These are phyloP conservation scores for Groenewaldozyma sp. DNA, from an alignment of 1,139 yeast species.

Conservation along the genomic window DNA sequence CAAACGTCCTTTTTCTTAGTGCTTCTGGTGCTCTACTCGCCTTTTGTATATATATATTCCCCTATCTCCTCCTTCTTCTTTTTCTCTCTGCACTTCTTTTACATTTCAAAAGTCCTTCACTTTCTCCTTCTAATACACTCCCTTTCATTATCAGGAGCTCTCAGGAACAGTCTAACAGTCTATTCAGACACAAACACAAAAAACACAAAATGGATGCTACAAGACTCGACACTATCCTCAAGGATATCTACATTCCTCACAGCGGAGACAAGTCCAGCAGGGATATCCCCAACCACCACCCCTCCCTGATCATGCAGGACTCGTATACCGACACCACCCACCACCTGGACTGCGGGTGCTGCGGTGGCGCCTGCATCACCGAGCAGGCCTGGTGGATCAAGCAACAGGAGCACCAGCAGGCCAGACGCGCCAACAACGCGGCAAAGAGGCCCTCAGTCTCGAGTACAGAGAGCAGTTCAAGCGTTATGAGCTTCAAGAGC, in stretches of 20 bases:
- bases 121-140: not conserved
- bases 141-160: no score
- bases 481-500: slow-evolving; percentile 5
- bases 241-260: slow-evolving; percentile 38
- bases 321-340: slow-evolving; percentile 37
- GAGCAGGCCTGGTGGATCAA: slow-evolving; percentile 40
- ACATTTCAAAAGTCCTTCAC: not conserved
- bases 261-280: slow-evolving; percentile 18
- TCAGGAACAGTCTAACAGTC: no score
- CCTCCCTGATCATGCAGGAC: slow-evolving; percentile 41
- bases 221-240: slow-evolving; percentile 31
- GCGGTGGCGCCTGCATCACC: slow-evolving; percentile 38
- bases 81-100: not conserved
- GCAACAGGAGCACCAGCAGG: slow-evolving; percentile 6
- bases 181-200: no score
- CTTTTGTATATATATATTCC: not conserved
- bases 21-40: no score
- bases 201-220: slow-evolving; percentile 35
- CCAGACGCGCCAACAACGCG: not conserved
- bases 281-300: slow-evolving; percentile 37
- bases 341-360: slow-evolving; percentile 40
- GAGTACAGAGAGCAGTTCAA: slow-evolving; percentile 9
- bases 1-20: no score
- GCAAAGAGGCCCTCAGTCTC: slow-evolving; percentile 8
- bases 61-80: not conserved